These are phyloP conservation scores for Amaranthus palmeri DNA, from an alignment of 148 eudicot genomes.

Conservation along the genomic window DNA sequence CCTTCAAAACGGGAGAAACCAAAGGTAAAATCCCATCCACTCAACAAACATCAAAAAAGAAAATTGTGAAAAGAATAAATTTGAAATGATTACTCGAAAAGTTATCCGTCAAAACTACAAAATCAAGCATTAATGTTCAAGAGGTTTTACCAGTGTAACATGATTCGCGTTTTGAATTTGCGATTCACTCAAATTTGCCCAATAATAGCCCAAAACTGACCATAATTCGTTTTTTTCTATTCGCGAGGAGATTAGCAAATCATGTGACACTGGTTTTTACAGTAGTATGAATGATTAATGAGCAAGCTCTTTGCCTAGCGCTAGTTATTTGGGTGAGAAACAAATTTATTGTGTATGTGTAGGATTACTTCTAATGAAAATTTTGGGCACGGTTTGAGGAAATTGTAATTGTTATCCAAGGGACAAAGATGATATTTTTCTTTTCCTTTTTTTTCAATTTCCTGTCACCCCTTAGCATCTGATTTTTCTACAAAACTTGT, in stretches of 20 bases:
- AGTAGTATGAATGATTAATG: not conserved
- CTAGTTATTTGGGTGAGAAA: not conserved
- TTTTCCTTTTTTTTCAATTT: not conserved
- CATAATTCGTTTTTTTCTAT: too few relatives aligned
- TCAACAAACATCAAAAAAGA: not conserved
- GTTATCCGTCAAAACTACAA: not conserved
- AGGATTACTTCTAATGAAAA: too few relatives aligned
- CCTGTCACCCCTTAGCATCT: not conserved
- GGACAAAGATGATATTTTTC: not conserved
- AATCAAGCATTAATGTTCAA: not conserved
- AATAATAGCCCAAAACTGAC: too few relatives aligned
- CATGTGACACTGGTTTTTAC: not conserved
- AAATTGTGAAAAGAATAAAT: not conserved
- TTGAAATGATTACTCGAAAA: not conserved
- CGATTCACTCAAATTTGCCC: too few relatives aligned
- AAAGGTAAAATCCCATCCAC: slow-evolving; percentile 33
- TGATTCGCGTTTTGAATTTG: too few relatives aligned
- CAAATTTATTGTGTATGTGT: too few relatives aligned
- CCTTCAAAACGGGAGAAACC: slow-evolving; percentile 53
- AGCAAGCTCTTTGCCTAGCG: not conserved
- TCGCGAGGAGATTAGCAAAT: too few relatives aligned
- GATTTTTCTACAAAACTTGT: not conserved
- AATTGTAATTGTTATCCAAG: not conserved
- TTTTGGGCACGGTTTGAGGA: not conserved
- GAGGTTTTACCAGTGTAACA: not conserved